These are phyloP conservation scores for Dothistroma pini DNA, from an alignment of 2,329 filamentous ascomycete genomes.

Conservation along the genomic window DNA sequence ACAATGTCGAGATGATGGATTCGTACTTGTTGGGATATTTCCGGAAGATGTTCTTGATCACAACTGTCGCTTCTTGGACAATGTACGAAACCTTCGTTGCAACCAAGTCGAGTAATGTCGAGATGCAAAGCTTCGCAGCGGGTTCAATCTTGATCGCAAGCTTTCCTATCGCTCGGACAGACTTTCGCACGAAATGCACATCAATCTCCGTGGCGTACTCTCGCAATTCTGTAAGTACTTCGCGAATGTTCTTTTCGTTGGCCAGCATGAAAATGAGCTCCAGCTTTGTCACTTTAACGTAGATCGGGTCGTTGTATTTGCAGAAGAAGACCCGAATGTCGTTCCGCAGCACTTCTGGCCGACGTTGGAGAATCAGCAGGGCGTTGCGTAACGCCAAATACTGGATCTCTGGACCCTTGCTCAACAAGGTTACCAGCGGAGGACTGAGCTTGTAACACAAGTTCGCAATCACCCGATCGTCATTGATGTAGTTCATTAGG, in stretches of 20 bases:
- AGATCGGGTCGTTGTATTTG: slow-evolving; percentile 99
- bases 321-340: slow-evolving; percentile 99
- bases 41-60: slow-evolving; percentile 98
- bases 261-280: slow-evolving; percentile 99
- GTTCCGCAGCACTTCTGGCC: slow-evolving; percentile 89
- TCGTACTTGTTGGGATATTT: slow-evolving; percentile 99
- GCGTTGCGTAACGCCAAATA: slow-evolving; percentile 94
- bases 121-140: slow-evolving; percentile 85
- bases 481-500: slow-evolving; percentile 96
- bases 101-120: slow-evolving; percentile 85
- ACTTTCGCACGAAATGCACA: slow-evolving; percentile 97
- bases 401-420: slow-evolving; percentile 97
- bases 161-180: slow-evolving; percentile 95
- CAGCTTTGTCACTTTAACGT: slow-evolving; percentile 98
- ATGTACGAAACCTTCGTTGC: slow-evolving; percentile 99
- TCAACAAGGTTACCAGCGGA: slow-evolving; percentile 87
- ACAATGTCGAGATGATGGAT: slow-evolving; percentile 91
- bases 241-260: slow-evolving; percentile 89
- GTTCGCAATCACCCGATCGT: slow-evolving; percentile 80
- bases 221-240: slow-evolving; percentile 87
- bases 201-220: slow-evolving; percentile 98
- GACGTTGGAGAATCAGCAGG: slow-evolving; percentile 83
- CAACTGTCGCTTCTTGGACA: slow-evolving; percentile 96
- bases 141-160: slow-evolving; percentile 98
- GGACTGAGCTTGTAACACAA: slow-evolving; percentile 92